These are phyloP conservation scores for Euphrasia arctica DNA, from an alignment of 305 asterid species.

Conservation along the genomic window DNA sequence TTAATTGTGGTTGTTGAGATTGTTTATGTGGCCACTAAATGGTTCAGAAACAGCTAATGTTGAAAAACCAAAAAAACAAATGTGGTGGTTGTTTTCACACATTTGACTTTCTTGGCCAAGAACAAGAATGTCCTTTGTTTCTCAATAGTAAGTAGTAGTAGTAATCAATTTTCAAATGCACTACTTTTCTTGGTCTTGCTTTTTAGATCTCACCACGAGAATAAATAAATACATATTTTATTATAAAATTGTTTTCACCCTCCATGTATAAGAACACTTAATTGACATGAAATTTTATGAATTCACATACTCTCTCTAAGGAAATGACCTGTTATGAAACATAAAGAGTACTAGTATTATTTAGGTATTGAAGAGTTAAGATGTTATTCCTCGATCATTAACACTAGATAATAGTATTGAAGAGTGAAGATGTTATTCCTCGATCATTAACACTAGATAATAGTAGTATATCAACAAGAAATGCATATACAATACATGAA, in stretches of 20 bases:
- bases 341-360: too few species aligned
- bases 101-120: conserved; percentile 24
- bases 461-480: too few species aligned
- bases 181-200: neutral
- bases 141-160: neutral
- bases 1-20: conserved; percentile 14
- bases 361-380: too few species aligned
- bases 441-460: too few species aligned
- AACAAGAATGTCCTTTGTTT: conserved; percentile 18
- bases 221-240: too few species aligned
- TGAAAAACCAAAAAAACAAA: conserved; percentile 15
- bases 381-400: too few species aligned
- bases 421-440: too few species aligned
- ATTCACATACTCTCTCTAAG: neutral
- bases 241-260: too few species aligned
- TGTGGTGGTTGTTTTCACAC: conserved; percentile 3
- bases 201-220: neutral
- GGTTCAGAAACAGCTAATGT: conserved; percentile 23
- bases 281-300: neutral
- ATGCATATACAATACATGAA: too few species aligned
- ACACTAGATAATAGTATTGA: neutral
- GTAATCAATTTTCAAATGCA: neutral
- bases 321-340: too few species aligned
- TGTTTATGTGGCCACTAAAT: conserved; percentile 21
- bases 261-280: neutral